phyloP scores from a whole-genome alignment of 495 filamentous ascomycete species.

The Tuber microsphaerosporum region DNA sequence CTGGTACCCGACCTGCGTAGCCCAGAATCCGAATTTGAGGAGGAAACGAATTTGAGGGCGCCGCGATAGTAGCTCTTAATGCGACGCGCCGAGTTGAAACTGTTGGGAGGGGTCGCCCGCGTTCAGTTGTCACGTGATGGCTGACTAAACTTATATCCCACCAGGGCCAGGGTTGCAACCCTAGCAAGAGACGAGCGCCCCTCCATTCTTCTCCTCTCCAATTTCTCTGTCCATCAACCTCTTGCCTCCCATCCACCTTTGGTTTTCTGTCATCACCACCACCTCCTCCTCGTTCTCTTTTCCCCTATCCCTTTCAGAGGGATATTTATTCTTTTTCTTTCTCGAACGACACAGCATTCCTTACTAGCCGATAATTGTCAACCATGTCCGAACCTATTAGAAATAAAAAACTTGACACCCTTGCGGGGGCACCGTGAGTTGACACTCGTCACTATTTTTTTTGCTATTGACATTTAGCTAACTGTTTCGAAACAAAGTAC shows the following conservation, averaged over 20 bases:
- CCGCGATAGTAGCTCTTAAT: background rate
- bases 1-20: no score
- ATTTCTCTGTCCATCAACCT: constrained; percentile 33
- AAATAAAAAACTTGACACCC: constrained; percentile 72
- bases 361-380: constrained; percentile 39
- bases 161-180: constrained; percentile 26
- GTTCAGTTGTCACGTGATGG: constrained; percentile 20
- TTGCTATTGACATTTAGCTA: constrained; percentile 37
- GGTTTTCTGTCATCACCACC: constrained; percentile 32
- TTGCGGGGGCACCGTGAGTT: constrained; percentile 74
- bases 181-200: constrained; percentile 24
- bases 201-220: constrained; percentile 32
- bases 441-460: constrained; percentile 16
- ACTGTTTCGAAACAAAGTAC: constrained; percentile 49
- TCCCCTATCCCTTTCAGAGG: constrained; percentile 18
- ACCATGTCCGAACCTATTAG: constrained; percentile 84
- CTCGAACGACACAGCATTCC: constrained; percentile 20
- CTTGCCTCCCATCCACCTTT: constrained; percentile 30
- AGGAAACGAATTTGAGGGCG: no score
- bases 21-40: no score
- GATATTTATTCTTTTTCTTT: constrained; percentile 25
- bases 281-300: constrained; percentile 20
- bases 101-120: constrained; percentile 22
- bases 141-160: constrained; percentile 31
- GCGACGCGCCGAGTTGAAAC: constrained; percentile 19